Base-by-base conservation (phyloP, 495 filamentous ascomycete species). In the Penicillium canescens region DNA sequence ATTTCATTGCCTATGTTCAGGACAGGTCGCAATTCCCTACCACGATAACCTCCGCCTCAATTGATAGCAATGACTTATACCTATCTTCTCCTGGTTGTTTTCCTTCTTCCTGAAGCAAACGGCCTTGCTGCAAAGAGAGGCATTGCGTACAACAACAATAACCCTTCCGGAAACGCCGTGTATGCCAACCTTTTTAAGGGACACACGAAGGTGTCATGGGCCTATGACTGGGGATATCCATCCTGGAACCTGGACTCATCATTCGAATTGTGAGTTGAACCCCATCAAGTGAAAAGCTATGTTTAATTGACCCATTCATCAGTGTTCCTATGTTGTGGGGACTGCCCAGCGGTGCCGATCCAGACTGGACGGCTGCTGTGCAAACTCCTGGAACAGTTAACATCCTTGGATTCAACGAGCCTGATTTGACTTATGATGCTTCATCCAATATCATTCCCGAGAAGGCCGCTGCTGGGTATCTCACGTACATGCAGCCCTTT, bases 361-460 rank as follows among this genome's bases (percentile, higher is more conserved):
- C 86, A 84, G 63, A 52, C 24, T 52, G 50, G 44, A 54, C 71
- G 18, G 55, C 62, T 7, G 86, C 85, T 58, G 66, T 78, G 49
- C 72, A 70, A 46, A 67, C 74, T 57, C 64, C 37, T 10, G 50
- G 50, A 9, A 28, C 43, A 1, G 4, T 31, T 1, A 42, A 47
- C 34, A 48, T 92, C 43, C 73, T 92, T 53, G 68, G 73, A 60
- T 89, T 91, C 82, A 92, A 92, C 79, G 88, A 92, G 75, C 86
- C 86, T 26, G 88, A 92, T 56, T 72, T 77, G 43, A 34, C 45
- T 10, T 60, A 50, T 4, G 84, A 89, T 63, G 74, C 86, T 55
- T 52, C 50, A 14, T 44, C 50, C 2, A 84, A 87, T 74, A 67
- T 90, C 61, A 62, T 70, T 12, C 77, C 80, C 18, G 55, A 61